Base-by-base conservation (phyloP, 805 yeast species). In the Starmerella khaoyaiensis region DNA sequence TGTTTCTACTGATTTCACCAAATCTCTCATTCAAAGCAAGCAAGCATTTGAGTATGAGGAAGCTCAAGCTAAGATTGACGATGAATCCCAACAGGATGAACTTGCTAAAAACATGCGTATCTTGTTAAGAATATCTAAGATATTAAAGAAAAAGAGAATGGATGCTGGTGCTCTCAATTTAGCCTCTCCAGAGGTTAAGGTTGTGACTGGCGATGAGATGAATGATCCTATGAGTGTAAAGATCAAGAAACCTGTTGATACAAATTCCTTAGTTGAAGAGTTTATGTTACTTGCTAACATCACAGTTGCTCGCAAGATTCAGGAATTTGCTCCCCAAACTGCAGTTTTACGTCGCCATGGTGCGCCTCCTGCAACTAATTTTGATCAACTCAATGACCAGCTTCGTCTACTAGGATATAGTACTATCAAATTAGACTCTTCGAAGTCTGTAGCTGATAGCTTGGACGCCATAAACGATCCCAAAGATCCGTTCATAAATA, bases 261-360 rank as follows among this genome's bases (percentile, higher is more conserved):
- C 98, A 2, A 90, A 87, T 55, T 90, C 98, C 2, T 65, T 90
- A 35, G 99, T 90, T 40, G 99, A 90, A 59, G 99, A 90, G 61
- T 90, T 90, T 60, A 90, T 90, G 99, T 69, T 90, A 69, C 67
- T 93, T 48, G 99, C 97, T 36, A 90, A 90, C 56, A 87, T 87
- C 37, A 78, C 94, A 5, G 99, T 90, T 18, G 98, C 98, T 3
- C 70, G 80, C 53, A 83, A 81, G 59, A 90, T 90, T 32, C 82
- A 74, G 60, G 93, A 83, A 35, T 77, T 94, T 3, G 86, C 77
- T 56, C 98, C 98, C 4, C 98, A 90, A 59, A 86, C 95, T 4
- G 98, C 99, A 7, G 83, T 90, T 96, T 64, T 90, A 42, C 79
- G 98, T 71, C 76, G 98, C 54, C 99, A 90, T 57, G 94, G 86